Percentiles rank a stretch among this genome's conserved stretches.
Evolutionary conservation across 2,329 filamentous ascomycete species (phyloP).

Genomic region (Ophiostoma ulmi): DNA sequence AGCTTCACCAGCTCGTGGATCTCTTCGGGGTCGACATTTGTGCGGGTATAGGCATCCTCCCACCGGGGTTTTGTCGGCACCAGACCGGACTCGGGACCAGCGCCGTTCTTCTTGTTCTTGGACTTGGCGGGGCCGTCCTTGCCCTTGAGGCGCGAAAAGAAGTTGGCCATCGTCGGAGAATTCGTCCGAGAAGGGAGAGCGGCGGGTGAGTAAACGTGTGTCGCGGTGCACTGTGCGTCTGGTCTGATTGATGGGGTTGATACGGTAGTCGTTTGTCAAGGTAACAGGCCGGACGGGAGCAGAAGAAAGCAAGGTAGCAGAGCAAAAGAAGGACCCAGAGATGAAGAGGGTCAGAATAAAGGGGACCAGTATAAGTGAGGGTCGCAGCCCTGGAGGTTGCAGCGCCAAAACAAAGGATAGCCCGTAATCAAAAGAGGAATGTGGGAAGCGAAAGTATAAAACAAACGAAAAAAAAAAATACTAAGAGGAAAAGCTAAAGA

Average conservation of each 20-base stretch:
- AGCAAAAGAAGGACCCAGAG: neutral
- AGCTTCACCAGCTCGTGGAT: conserved; percentile 78
- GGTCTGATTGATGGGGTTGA: neutral
- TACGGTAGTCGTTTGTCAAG: neutral
- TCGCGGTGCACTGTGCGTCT: neutral
- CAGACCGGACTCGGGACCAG: conserved; percentile 47
- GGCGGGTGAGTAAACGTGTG: neutral
- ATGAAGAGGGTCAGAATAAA: neutral
- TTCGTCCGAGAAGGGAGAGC: neutral
- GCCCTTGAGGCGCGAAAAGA: conserved; percentile 64
- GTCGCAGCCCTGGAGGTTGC: conserved; percentile 14
- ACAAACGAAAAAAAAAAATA: neutral
- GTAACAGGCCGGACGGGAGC: neutral
- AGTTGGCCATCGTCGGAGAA: conserved; percentile 45
- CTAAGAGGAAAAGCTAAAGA: conserved; percentile 10
- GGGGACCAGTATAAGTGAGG: neutral
- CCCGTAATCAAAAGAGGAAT: neutral
- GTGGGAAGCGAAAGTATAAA: neutral
- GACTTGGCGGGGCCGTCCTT: conserved; percentile 59
- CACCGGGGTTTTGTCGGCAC: conserved; percentile 67
- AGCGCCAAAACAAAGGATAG: neutral
- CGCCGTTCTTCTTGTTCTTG: conserved; percentile 61
- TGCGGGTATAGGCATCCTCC: conserved; percentile 83
- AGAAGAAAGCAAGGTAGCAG: neutral
- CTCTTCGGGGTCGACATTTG: conserved; percentile 79